A percentile compares a stretch with the other conserved stretches of the same genome.
Conservation (phyloP, 257 asterid genomes). For the Plantago ovata region DNA sequence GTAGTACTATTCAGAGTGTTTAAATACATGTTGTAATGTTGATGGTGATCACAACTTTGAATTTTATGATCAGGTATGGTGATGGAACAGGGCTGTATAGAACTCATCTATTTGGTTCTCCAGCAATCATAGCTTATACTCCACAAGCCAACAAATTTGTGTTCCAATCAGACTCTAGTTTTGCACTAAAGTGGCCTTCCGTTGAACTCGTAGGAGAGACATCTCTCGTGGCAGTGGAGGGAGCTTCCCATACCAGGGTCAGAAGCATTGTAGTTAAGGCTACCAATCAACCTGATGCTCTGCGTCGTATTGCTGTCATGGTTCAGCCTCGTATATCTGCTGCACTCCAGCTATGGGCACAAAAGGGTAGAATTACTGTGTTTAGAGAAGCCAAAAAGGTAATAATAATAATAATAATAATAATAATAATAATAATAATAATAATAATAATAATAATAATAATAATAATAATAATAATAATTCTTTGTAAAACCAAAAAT, state of each 20-base stretch:
- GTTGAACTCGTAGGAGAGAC: slow-evolving; percentile 36
- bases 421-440: background rate
- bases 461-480: background rate
- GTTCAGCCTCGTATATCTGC: slow-evolving; percentile 42
- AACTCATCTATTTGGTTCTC: slow-evolving; percentile 48
- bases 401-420: background rate
- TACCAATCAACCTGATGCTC: slow-evolving; percentile 50
- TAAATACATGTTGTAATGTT: background rate
- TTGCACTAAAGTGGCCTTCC: slow-evolving; percentile 28
- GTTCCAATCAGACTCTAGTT: slow-evolving; percentile 31
- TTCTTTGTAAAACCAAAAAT: no score
- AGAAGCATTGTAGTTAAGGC: slow-evolving; percentile 38
- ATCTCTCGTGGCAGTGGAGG: slow-evolving; percentile 31
- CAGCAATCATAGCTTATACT: slow-evolving; percentile 41
- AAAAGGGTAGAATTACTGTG: slow-evolving; percentile 36
- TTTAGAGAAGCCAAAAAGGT: slow-evolving; percentile 49
- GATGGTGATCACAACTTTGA: background rate
- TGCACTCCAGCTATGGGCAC: slow-evolving; percentile 41
- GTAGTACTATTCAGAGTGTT: background rate
- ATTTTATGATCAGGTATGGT: slow-evolving; percentile 39
- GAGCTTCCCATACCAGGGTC: slow-evolving; percentile 38
- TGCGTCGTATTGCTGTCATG: slow-evolving; percentile 39
- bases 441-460: background rate
- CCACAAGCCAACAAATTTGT: slow-evolving; percentile 42
- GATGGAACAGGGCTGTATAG: slow-evolving; percentile 47